A percentile compares a stretch with the other conserved stretches of the same genome.
Evolutionary conservation across 2,329 filamentous ascomycete genomes (phyloP).

Genomic region (Verruconis gallopava): DNA sequence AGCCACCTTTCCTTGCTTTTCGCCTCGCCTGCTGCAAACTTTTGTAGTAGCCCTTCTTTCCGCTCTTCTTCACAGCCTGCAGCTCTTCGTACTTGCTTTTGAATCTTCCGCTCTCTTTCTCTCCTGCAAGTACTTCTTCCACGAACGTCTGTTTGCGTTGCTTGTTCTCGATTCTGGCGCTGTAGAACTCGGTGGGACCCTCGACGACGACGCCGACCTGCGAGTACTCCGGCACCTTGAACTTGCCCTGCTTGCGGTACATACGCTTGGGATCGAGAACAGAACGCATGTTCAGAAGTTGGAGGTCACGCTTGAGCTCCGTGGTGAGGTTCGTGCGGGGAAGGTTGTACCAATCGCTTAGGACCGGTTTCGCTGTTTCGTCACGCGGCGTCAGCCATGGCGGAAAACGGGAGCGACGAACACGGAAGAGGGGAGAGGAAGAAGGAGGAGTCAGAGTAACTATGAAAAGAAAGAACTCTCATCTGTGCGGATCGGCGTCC

Average conservation of each 20-base stretch:
- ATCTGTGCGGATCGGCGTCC: conserved; percentile 59
- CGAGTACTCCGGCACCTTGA: conserved; percentile 65
- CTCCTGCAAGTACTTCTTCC: conserved; percentile 64
- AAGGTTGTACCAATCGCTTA: conserved; percentile 75
- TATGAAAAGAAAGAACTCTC: conserved; percentile 54
- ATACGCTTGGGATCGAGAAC: conserved; percentile 80
- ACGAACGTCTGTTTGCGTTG: conserved; percentile 79
- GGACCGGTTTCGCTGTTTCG: conserved; percentile 54
- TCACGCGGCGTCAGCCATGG: conserved; percentile 1
- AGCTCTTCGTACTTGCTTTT: conserved; percentile 80
- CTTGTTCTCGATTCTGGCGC: conserved; percentile 66
- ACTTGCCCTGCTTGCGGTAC: conserved; percentile 78
- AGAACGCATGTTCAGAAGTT: conserved; percentile 77
- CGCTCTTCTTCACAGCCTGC: conserved; percentile 68
- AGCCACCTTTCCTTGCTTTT: conserved; percentile 11
- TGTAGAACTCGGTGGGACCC: conserved; percentile 79
- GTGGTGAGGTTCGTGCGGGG: conserved; percentile 74
- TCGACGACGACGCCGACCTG: conserved; percentile 82
- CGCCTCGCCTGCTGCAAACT: conserved; percentile 51
- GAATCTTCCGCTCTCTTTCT: conserved; percentile 57
- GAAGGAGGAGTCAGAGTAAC: conserved; percentile 52
- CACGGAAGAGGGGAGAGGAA: conserved; percentile 8
- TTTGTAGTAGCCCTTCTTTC: conserved; percentile 84
- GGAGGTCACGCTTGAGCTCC: conserved; percentile 76
- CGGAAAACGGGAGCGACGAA: conserved; percentile 11